These are phyloP conservation scores for Penicillium brasilianum DNA, from an alignment of 2,329 filamentous ascomycete species.

Conservation along the genomic window DNA sequence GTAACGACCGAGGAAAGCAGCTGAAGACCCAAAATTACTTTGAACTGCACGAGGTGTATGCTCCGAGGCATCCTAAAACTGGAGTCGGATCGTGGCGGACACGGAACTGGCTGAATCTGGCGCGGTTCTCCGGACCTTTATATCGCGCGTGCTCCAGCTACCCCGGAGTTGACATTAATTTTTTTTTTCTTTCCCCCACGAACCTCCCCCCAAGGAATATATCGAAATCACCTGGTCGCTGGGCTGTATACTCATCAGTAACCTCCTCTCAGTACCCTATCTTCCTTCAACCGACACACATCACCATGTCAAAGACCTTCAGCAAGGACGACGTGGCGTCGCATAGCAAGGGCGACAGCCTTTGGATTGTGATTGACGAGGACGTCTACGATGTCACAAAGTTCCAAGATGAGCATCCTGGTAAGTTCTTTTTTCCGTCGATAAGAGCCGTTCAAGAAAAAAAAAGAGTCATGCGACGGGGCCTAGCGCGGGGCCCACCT, in stretches of 20 bases:
- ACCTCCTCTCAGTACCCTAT: constrained; percentile 7
- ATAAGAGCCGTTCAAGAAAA: background rate
- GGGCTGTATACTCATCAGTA: background rate
- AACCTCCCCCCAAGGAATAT: constrained; percentile 15
- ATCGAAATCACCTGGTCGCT: constrained; percentile 8
- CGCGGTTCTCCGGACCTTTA: constrained; percentile 22
- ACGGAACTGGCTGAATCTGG: constrained; percentile 17
- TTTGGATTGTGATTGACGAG: constrained; percentile 91
- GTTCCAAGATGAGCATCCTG: constrained; percentile 81
- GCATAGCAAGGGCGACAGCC: constrained; percentile 84
- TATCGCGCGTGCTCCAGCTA: constrained; percentile 29
- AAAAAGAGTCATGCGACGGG: background rate
- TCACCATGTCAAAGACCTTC: constrained; percentile 84
- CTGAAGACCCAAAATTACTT: constrained; percentile 17
- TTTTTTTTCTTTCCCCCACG: constrained; percentile 18
- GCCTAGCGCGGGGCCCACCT: background rate
- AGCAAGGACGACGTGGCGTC: constrained; percentile 82
- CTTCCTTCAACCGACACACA: constrained; percentile 12
- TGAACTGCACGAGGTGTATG: constrained; percentile 20
- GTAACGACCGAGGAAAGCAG: constrained; percentile 25
- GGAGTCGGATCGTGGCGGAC: constrained; percentile 10
- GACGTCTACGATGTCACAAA: constrained; percentile 95
- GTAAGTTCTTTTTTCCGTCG: constrained; percentile 36
- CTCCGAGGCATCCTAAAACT: constrained; percentile 28
- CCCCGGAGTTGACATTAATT: constrained; percentile 28